phyloP scores from a whole-genome alignment of 2,329 filamentous ascomycete species.

The Colletotrichum spinosum region DNA sequence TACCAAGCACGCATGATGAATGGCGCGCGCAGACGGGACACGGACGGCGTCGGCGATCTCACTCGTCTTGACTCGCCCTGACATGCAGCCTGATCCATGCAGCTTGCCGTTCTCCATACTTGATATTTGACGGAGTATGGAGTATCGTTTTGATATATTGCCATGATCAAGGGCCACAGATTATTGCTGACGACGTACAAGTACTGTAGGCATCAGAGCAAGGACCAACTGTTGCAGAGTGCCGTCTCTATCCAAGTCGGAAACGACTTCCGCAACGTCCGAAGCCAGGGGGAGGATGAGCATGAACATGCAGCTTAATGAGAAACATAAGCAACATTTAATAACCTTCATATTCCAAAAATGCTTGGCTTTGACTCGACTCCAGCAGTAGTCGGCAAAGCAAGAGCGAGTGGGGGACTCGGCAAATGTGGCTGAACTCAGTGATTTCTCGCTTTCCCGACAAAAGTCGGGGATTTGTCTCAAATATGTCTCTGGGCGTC shows the following conservation, averaged over 20 bases:
- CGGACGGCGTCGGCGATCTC: conserved; percentile 31
- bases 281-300: too few relatives aligned
- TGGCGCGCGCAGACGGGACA: conserved; percentile 27
- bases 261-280: too few relatives aligned
- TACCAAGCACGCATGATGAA: conserved; percentile 6
- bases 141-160: background rate
- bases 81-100: conserved; percentile 32
- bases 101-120: conserved; percentile 5
- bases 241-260: too few relatives aligned
- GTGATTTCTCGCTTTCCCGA: conserved; percentile 20
- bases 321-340: background rate
- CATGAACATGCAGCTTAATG: too few relatives aligned
- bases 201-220: too few relatives aligned
- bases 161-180: too few relatives aligned
- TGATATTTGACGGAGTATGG: background rate
- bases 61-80: conserved; percentile 30
- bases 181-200: too few relatives aligned
- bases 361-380: too few relatives aligned
- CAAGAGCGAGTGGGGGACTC: conserved; percentile 1
- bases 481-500: conserved; percentile 10
- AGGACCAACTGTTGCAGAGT: too few relatives aligned
- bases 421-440: conserved; percentile 11
- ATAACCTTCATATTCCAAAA: background rate
- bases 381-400: background rate
- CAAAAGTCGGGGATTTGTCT: conserved; percentile 22